Conservation (phyloP, 2,329 filamentous ascomycete species). For the Monosporascus cannonballus region DNA sequence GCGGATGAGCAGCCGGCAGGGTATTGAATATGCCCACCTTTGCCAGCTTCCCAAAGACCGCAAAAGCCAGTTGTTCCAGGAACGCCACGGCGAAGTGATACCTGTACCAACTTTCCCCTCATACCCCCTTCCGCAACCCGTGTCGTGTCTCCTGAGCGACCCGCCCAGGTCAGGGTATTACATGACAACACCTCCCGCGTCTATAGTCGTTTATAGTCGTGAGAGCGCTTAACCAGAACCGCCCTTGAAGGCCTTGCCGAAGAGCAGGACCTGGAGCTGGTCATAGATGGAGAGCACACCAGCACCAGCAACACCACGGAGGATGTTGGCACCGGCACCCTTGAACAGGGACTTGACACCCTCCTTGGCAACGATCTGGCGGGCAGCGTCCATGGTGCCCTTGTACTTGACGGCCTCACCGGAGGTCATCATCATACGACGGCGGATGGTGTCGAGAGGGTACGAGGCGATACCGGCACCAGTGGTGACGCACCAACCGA, state of each 20-base stretch:
- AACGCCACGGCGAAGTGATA: constrained; percentile 31
- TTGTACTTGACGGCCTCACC: constrained; percentile 99
- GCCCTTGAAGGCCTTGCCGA: constrained; percentile 98
- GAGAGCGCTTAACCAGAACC: constrained; percentile 43
- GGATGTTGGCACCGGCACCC: constrained; percentile 99
- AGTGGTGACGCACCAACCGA: constrained; percentile 99
- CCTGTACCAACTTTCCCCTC: constrained; percentile 33
- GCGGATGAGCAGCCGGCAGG: constrained; percentile 44
- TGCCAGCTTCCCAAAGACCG: constrained; percentile 23
- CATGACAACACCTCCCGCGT: constrained; percentile 30
- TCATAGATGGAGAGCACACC: constrained; percentile 99
- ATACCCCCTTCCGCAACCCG: constrained; percentile 37
- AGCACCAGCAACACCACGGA: constrained; percentile 99
- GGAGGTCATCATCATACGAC: constrained; percentile 99
- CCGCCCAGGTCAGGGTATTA: constrained; percentile 25
- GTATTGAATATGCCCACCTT: constrained; percentile 36
- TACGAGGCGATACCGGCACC: constrained; percentile 99
- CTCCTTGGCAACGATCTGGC: constrained; percentile 96
- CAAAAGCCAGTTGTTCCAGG: constrained; percentile 30
- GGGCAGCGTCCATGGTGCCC: constrained; percentile 88
- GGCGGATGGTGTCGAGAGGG: constrained; percentile 99
- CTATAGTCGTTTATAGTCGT: constrained; percentile 32
- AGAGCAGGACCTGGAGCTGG: constrained; percentile 97
- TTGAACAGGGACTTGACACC: constrained; percentile 99
- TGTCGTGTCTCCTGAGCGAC: constrained; percentile 24